A percentile compares a stretch with the other conserved stretches of the same genome.
Conservation (phyloP, 768 basidiomycete species). For the Phaffia australis region DNA sequence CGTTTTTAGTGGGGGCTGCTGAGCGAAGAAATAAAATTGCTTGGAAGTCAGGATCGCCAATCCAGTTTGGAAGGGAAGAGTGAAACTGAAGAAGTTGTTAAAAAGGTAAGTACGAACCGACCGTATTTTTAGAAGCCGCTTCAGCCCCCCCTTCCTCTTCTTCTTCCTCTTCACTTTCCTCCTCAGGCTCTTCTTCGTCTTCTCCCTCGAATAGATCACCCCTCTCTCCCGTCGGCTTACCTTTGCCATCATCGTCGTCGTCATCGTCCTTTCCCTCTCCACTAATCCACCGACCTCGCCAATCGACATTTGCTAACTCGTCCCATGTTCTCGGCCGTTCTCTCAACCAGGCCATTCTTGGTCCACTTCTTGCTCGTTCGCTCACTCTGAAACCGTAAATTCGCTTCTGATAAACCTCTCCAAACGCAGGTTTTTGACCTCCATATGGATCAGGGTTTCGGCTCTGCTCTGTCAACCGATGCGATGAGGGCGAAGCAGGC, state of each 20-base stretch:
- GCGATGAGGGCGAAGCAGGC: slow-evolving; percentile 18
- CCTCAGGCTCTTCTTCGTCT: slow-evolving; percentile 5
- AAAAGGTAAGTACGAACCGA: no score
- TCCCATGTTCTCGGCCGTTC: slow-evolving; percentile 67
- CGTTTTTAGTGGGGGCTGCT: no score
- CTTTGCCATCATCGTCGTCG: slow-evolving; percentile 43
- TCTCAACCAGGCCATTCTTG: slow-evolving; percentile 93
- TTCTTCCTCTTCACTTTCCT: slow-evolving; percentile 5
- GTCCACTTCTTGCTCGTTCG: slow-evolving; percentile 86
- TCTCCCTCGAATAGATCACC: slow-evolving; percentile 23
- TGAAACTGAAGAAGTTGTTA: no score
- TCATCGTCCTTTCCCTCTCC: slow-evolving; percentile 32
- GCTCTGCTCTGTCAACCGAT: slow-evolving; percentile 36
- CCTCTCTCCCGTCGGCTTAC: slow-evolving; percentile 13
- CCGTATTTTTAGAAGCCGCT: neutral
- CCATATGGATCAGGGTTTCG: slow-evolving; percentile 66
- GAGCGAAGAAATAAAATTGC: no score
- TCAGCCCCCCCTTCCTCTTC: neutral
- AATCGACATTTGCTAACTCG: slow-evolving; percentile 79
- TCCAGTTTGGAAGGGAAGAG: no score
- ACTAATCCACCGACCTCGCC: slow-evolving; percentile 67
- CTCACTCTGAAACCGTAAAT: slow-evolving; percentile 98
- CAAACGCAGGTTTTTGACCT: slow-evolving; percentile 68
- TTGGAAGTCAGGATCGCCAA: no score
- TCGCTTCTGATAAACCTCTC: slow-evolving; percentile 75